Base-by-base conservation (phyloP, 108 stramenopile genomes). In the Fragilariopsis cylindrus region DNA sequence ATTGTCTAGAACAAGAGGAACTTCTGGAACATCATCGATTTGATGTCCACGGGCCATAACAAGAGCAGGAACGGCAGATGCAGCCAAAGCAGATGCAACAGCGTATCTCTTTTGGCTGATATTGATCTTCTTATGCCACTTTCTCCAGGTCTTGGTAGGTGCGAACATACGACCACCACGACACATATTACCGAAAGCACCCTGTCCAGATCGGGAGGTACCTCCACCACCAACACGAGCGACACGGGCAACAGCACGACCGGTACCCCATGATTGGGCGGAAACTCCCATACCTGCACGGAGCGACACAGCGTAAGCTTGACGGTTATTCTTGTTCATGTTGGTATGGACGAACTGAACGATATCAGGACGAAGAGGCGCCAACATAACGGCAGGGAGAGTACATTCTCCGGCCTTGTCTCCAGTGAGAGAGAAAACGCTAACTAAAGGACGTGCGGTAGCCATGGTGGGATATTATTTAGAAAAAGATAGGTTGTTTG, bases 301-400 rank as follows among this genome's bases (percentile, higher is more conserved):
- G 81, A 95, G 88, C 87, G 87, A 89, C 70, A 98, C 98, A 73
- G 97, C 96, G 86, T 97, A 99, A 47, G 99, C 97, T 84, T 99
- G 99, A 84, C 99, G 97, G 70, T 90, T 69, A 93, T 99, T 99
- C 97, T 99, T 99, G 96, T 94, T 95, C 94, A 99, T 97, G 94
- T 98, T 95, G 77, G 95, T 97, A 90, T 98, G 98, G 41, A 99
- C 99, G 77, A 96, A 98, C 71, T 97, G 94, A 73, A 99, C 98
- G 64, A 99, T 84, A 84, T 99, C 99, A 53, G 97, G 91, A 85
- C 99, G 97, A 80, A 99, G 93, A 66, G 99, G 99, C 30, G 98
- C 97, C 60, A 97, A 96, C 88, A 98, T 88, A 72, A 99, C 98
- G 42, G 83, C 90, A 43, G 99, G 99, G 72, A 99, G 93, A 74